phyloP scores from a whole-genome alignment of 768 basidiomycete species.

The Pisolithus albus region DNA sequence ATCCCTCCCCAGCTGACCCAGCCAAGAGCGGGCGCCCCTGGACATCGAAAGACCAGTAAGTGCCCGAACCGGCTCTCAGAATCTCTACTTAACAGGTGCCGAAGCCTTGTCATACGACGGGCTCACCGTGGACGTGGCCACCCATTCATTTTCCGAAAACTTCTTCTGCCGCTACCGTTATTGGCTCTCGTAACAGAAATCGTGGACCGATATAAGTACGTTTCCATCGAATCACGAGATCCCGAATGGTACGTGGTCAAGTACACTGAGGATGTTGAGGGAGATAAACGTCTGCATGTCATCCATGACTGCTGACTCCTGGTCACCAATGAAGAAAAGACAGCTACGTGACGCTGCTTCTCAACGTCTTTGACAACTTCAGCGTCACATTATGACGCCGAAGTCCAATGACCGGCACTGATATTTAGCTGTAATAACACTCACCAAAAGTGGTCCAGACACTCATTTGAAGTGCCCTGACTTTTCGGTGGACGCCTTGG shows the following conservation, averaged over 20 bases:
- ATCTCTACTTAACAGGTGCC: conserved; percentile 1
- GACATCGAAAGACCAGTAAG: conserved; percentile 24
- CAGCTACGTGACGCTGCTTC: too few relatives aligned
- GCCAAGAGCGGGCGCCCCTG: conserved; percentile 29
- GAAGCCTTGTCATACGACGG: conserved; percentile 42
- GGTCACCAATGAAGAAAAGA: too few relatives aligned
- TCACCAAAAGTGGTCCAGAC: too few relatives aligned
- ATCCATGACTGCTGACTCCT: conserved; percentile 23
- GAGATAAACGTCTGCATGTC: conserved; percentile 26
- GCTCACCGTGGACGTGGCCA: conserved; percentile 38
- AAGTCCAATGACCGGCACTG: too few relatives aligned
- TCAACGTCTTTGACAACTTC: too few relatives aligned
- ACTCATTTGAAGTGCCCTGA: too few relatives aligned
- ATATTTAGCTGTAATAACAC: too few relatives aligned
- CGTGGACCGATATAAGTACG: conserved; percentile 26
- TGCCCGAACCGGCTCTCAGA: background rate
- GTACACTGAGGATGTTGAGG: background rate
- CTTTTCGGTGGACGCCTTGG: too few relatives aligned
- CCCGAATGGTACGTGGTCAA: background rate
- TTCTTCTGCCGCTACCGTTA: conserved; percentile 51
- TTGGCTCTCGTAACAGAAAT: conserved; percentile 42
- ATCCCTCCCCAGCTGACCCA: conserved; percentile 15
- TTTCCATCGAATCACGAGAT: conserved; percentile 22
- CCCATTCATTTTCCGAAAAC: conserved; percentile 36
- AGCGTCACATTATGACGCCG: too few relatives aligned